These are phyloP conservation scores for Talaromyces funiculosus DNA, from an alignment of 2,329 filamentous ascomycete genomes.

Conservation along the genomic window DNA sequence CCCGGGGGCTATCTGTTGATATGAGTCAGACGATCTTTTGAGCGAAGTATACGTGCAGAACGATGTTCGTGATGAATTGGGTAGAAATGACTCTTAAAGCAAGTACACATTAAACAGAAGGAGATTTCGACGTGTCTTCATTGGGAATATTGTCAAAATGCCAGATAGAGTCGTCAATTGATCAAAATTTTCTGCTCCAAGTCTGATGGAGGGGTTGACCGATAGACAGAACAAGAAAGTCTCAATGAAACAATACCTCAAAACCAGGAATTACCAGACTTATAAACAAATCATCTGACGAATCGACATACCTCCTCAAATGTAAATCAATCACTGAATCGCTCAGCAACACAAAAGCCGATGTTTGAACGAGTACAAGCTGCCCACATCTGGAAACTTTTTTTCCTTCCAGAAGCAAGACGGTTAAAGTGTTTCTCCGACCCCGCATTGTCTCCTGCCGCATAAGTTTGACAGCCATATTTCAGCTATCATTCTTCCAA, in stretches of 20 bases:
- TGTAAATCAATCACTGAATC: neutral
- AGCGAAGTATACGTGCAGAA: neutral
- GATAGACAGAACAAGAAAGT: neutral
- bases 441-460: slow-evolving; percentile 7
- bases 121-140: neutral
- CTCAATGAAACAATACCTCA: neutral
- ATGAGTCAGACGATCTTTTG: slow-evolving; percentile 10
- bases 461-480: neutral
- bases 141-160: neutral
- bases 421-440: slow-evolving; percentile 16
- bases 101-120: neutral
- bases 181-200: neutral
- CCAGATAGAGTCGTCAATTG: neutral
- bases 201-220: slow-evolving; percentile 4
- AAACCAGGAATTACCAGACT: neutral
- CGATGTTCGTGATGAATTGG: neutral
- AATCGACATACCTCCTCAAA: slow-evolving; percentile 1
- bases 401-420: slow-evolving; percentile 4
- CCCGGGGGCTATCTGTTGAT: slow-evolving; percentile 16
- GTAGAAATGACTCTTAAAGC: neutral
- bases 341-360: slow-evolving; percentile 2
- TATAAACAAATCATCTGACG: neutral
- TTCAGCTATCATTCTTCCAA: neutral
- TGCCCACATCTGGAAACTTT: slow-evolving; percentile 16
- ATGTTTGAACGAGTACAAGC: neutral